Percentiles rank a stretch among this genome's conserved stretches.
These are phyloP conservation scores for Eucalyptus cloeziana DNA, from an alignment of 345 rosid genomes.

Conservation along the genomic window DNA sequence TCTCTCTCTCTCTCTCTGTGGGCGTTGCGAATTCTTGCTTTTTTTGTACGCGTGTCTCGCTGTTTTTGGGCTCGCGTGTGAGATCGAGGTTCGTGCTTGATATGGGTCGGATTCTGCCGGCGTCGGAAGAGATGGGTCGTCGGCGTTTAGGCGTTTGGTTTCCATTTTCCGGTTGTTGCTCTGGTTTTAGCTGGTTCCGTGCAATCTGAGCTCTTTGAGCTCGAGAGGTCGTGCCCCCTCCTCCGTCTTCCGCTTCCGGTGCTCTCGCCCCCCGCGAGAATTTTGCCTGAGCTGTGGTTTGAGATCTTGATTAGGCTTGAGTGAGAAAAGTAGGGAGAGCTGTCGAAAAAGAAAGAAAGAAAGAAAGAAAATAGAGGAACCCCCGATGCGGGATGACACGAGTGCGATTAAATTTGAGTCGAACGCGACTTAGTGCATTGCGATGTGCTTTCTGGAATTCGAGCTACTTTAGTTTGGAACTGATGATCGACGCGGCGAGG, in stretches of 20 bases:
- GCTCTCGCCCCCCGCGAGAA: not conserved
- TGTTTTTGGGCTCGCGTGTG: not conserved
- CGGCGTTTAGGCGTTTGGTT: not conserved
- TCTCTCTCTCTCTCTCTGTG: not conserved
- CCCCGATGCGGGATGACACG: not conserved
- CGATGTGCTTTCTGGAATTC: not conserved
- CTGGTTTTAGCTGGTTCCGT: not conserved
- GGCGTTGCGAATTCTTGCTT: not conserved
- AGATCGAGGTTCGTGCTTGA: not conserved
- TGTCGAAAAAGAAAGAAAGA: not conserved
- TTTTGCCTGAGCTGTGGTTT: not conserved
- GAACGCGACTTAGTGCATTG: not conserved
- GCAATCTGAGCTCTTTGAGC: not conserved
- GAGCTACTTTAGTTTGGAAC: not conserved
- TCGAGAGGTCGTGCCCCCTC: not conserved
- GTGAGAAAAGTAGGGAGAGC: not conserved
- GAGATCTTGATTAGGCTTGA: not conserved
- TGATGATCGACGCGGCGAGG: not conserved
- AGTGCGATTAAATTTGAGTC: not conserved
- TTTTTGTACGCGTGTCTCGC: not conserved
- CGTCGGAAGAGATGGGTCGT: not conserved
- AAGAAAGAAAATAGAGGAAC: not conserved
- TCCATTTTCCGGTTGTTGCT: not conserved
- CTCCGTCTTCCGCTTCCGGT: not conserved
- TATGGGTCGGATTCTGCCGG: not conserved